Percentiles rank a stretch among this genome's conserved stretches.
Evolutionary conservation across 169 alveolate genomes (phyloP).

Genomic region (Amoebophrya sp.): DNA sequence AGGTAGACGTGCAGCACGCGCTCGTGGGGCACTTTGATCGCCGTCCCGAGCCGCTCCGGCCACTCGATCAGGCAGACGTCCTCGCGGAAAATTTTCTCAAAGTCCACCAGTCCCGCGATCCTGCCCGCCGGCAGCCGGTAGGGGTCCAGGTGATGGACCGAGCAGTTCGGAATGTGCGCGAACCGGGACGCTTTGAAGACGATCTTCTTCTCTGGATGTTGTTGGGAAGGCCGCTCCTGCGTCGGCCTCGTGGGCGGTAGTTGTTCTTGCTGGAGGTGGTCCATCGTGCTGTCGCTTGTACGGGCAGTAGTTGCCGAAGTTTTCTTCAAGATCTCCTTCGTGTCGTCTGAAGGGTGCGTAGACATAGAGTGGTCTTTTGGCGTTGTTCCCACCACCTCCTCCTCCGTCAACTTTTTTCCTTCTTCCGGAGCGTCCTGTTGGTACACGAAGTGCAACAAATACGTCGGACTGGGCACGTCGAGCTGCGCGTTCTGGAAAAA

Average conservation of each 20-base stretch:
- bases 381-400: background rate
- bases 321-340: background rate
- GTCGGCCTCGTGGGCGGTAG: no score
- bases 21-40: background rate
- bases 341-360: background rate
- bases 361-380: background rate
- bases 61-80: slow-evolving; percentile 29
- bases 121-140: slow-evolving; percentile 27
- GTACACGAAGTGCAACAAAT: background rate
- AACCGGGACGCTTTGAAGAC: background rate
- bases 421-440: background rate
- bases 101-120: slow-evolving; percentile 34
- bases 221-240: no score
- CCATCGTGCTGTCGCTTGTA: background rate
- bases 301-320: background rate
- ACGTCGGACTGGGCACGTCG: slow-evolving; percentile 34
- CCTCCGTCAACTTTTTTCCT: background rate
- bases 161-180: background rate
- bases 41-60: slow-evolving; percentile 36
- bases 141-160: slow-evolving; percentile 37
- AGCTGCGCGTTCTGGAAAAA: background rate
- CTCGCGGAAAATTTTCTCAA: background rate
- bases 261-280: background rate
- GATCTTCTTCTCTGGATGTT: slow-evolving; percentile 23
- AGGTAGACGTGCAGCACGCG: background rate